phyloP scores from a whole-genome alignment of 2,329 filamentous ascomycete species.

The Alternaria atra region DNA sequence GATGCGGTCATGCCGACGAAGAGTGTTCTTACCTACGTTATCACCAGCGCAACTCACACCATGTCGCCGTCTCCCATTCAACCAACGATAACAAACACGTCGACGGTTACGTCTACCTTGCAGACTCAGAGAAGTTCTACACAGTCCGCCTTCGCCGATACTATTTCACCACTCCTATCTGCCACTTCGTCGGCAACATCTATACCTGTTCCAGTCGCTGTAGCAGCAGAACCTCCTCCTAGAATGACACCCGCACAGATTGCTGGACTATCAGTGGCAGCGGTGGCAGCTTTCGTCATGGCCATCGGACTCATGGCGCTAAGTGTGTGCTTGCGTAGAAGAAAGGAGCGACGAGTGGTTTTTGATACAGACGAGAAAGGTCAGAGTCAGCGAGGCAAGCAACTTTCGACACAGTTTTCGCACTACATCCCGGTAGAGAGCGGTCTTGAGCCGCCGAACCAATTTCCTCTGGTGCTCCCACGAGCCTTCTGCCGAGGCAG shows the following conservation, averaged over 20 bases:
- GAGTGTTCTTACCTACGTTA: constrained; percentile 40
- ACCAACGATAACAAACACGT: constrained; percentile 19
- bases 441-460: constrained; percentile 17
- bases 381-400: constrained; percentile 16
- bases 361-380: constrained; percentile 35
- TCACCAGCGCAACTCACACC: constrained; percentile 33
- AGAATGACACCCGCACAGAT: constrained; percentile 52
- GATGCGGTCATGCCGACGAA: constrained; percentile 49
- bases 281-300: constrained; percentile 48
- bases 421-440: constrained; percentile 25
- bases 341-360: constrained; percentile 41
- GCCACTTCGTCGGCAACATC: constrained; percentile 30
- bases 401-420: constrained; percentile 36
- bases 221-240: constrained; percentile 24
- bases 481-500: constrained; percentile 19
- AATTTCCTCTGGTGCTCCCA: constrained; percentile 27
- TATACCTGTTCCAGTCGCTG: constrained; percentile 23
- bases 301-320: constrained; percentile 51
- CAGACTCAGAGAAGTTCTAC: constrained; percentile 24
- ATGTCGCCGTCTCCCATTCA: constrained; percentile 20
- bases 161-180: constrained; percentile 34
- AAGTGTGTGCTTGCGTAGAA: constrained; percentile 46
- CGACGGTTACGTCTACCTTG: constrained; percentile 21
- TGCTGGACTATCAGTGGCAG: constrained; percentile 50
- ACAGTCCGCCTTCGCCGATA: constrained; percentile 37